Evolutionary conservation across 208 protist species (phyloP).

Genomic region (Leishmania tarentolae): DNA sequence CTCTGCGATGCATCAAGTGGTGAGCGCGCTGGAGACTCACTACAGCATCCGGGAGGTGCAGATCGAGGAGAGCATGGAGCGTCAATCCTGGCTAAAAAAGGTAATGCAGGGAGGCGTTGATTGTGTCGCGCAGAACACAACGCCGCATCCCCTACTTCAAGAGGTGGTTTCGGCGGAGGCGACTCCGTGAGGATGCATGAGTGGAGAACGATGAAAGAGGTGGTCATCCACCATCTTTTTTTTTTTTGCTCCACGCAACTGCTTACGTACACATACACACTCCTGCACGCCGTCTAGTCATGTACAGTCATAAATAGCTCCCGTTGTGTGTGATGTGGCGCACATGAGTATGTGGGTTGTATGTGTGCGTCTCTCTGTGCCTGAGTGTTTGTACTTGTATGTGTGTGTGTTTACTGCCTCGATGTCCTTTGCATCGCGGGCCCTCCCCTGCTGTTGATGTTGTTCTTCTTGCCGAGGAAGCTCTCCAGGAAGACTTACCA

Average conservation of each 20-base stretch:
- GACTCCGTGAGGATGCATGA: background rate
- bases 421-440: background rate
- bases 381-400: background rate
- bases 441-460: background rate
- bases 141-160: background rate
- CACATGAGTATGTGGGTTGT: background rate
- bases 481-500: background rate
- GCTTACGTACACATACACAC: background rate
- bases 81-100: background rate
- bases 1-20: slow-evolving; percentile 8
- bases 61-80: slow-evolving; percentile 35
- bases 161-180: background rate
- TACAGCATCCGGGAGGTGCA: slow-evolving; percentile 44
- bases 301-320: background rate
- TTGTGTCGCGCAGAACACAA: background rate
- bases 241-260: background rate
- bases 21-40: slow-evolving; percentile 26
- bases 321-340: background rate
- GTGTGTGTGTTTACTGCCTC: background rate
- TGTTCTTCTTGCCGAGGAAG: background rate
- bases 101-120: background rate
- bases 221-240: no score
- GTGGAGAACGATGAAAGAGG: background rate
- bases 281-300: background rate
- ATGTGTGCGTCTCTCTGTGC: background rate